These are phyloP conservation scores for Lepiota venenata DNA, from an alignment of 768 basidiomycete genomes.

Conservation along the genomic window DNA sequence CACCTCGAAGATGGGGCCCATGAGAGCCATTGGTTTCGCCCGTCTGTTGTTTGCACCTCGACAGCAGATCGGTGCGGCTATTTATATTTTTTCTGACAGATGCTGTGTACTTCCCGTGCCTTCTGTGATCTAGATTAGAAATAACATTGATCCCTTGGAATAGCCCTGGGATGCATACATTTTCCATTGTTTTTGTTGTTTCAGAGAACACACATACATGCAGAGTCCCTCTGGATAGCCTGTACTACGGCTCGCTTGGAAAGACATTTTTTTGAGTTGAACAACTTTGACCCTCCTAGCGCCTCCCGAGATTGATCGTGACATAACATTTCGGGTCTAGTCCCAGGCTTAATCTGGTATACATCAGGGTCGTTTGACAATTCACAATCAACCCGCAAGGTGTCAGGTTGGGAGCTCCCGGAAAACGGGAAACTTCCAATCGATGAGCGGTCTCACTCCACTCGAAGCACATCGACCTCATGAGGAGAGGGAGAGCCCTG, in stretches of 20 bases:
- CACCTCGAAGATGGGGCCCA: not conserved
- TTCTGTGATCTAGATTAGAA: conserved; percentile 12
- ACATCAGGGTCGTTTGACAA: conserved; percentile 7
- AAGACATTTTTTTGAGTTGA: not conserved
- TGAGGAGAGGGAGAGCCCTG: not conserved
- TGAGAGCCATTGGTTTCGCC: not conserved
- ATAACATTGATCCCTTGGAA: conserved; percentile 4
- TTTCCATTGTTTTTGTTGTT: not conserved
- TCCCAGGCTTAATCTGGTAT: conserved; percentile 1
- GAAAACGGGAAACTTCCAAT: conserved; percentile 8
- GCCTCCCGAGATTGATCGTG: not conserved
- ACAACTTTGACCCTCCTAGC: not conserved
- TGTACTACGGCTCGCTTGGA: not conserved
- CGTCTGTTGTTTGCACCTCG: not conserved
- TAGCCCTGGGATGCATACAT: not conserved
- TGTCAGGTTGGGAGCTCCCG: conserved; percentile 1
- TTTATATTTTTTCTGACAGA: conserved; percentile 12
- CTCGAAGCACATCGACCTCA: not conserved
- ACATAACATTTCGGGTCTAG: conserved; percentile 1
- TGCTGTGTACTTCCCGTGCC: conserved; percentile 1
- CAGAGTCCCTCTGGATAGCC: not conserved
- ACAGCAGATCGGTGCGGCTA: conserved; percentile 3
- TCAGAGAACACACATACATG: not conserved
- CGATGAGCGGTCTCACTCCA: not conserved
- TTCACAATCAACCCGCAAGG: not conserved